Evolutionary conservation across 2,329 filamentous ascomycete genomes (phyloP).

Genomic region (Harringtonia lauricola): DNA sequence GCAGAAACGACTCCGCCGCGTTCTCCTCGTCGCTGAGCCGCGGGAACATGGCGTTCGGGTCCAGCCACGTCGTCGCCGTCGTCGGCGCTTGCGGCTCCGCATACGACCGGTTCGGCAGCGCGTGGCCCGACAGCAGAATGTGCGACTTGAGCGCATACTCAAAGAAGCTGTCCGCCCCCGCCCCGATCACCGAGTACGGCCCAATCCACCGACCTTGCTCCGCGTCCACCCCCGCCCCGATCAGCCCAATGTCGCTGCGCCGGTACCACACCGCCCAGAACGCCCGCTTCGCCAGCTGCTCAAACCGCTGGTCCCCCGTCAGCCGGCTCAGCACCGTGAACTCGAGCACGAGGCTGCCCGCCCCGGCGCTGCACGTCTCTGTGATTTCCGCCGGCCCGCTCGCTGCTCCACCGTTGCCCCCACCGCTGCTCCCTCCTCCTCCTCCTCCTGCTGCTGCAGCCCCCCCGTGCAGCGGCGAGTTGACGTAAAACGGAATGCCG

Average conservation of each 20-base stretch:
- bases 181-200: slow-evolving; percentile 84
- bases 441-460: slow-evolving; percentile 14
- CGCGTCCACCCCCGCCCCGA: slow-evolving; percentile 81
- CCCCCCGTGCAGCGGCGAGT: slow-evolving; percentile 72
- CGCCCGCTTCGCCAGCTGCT: slow-evolving; percentile 77
- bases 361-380: slow-evolving; percentile 92
- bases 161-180: slow-evolving; percentile 95
- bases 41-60: slow-evolving; percentile 51
- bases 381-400: slow-evolving; percentile 61
- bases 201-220: slow-evolving; percentile 85
- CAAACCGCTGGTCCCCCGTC: slow-evolving; percentile 78
- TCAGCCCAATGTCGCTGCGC: slow-evolving; percentile 72
- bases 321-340: slow-evolving; percentile 84
- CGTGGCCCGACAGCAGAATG: slow-evolving; percentile 73
- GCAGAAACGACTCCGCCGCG: slow-evolving; percentile 66
- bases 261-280: slow-evolving; percentile 97
- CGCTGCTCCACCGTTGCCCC: too few species aligned
- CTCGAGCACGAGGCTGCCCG: slow-evolving; percentile 89
- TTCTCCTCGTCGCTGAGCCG: slow-evolving; percentile 55
- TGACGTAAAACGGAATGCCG: slow-evolving; percentile 80
- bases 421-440: slow-evolving; percentile 24
- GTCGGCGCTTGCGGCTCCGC: slow-evolving; percentile 17
- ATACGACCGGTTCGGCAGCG: slow-evolving; percentile 38
- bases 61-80: slow-evolving; percentile 33
- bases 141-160: slow-evolving; percentile 95